Percentiles rank a stretch among this genome's conserved stretches.
These are phyloP conservation scores for Pseudogymnoascus sp. DNA, from an alignment of 2,329 filamentous ascomycete species.

Conservation along the genomic window DNA sequence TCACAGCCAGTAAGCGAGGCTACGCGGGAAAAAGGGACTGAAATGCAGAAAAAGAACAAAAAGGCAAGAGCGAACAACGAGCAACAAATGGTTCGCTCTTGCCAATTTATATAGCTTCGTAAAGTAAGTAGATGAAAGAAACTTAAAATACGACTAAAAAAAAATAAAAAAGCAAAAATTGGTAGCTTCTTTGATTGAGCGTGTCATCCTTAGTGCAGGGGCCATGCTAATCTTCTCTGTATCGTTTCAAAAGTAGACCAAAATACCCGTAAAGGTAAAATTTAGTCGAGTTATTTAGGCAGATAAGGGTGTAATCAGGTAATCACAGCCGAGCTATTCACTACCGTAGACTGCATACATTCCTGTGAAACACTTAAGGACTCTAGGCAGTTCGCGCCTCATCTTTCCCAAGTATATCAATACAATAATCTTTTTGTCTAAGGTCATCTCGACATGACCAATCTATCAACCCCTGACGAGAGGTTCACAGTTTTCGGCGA, in stretches of 20 bases:
- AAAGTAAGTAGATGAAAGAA: not conserved
- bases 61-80: not conserved
- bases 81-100: too few relatives aligned
- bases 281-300: not conserved
- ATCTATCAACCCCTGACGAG: too few relatives aligned
- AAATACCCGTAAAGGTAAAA: not conserved
- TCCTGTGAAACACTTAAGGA: too few relatives aligned
- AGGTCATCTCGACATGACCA: too few relatives aligned
- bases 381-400: too few relatives aligned
- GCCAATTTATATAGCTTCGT: too few relatives aligned
- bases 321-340: too few relatives aligned
- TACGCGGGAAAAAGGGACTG: not conserved
- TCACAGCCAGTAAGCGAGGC: not conserved
- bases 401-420: too few relatives aligned
- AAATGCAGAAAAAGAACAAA: constrained; percentile 10
- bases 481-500: too few relatives aligned
- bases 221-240: constrained; percentile 78
- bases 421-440: too few relatives aligned
- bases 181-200: constrained; percentile 70
- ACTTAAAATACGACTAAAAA: not conserved
- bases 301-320: not conserved
- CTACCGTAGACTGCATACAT: too few relatives aligned
- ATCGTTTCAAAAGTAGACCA: constrained; percentile 1
- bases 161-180: constrained; percentile 43
- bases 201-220: constrained; percentile 88